These are phyloP conservation scores for Xylariaceae sp. DNA, from an alignment of 2,329 filamentous ascomycete genomes.

Conservation along the genomic window DNA sequence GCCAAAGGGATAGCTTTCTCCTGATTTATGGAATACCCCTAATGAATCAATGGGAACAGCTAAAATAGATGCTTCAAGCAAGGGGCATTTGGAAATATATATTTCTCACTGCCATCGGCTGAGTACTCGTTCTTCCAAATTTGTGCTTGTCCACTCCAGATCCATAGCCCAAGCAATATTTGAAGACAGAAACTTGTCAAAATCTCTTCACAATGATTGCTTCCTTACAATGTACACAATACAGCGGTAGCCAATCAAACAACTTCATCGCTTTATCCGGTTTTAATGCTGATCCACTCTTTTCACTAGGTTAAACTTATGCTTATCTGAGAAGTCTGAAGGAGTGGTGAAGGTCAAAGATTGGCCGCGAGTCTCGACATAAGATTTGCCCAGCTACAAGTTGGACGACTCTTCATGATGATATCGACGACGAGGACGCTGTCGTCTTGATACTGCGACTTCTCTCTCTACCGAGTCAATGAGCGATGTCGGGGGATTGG, in stretches of 20 bases:
- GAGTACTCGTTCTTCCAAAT: no score
- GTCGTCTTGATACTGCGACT: neutral
- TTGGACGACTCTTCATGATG: no score
- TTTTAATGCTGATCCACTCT: conserved; percentile 11
- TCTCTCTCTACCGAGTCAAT: neutral
- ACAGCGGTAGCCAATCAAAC: conserved; percentile 5
- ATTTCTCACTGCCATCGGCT: no score
- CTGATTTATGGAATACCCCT: no score
- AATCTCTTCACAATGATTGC: conserved; percentile 4
- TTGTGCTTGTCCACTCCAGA: no score
- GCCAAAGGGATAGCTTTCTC: no score
- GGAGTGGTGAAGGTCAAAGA: neutral
- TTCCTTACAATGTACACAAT: neutral
- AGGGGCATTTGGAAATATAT: no score
- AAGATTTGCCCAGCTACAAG: no score
- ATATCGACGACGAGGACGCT: neutral
- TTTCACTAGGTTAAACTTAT: conserved; percentile 2
- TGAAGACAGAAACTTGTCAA: neutral
- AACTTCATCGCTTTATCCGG: conserved; percentile 8
- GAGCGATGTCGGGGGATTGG: neutral
- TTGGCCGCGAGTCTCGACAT: no score
- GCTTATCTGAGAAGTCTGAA: neutral
- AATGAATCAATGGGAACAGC: no score
- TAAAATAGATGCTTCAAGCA: no score
- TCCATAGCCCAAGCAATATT: no score